A percentile compares a stretch with the other conserved stretches of the same genome.
These are phyloP conservation scores for Monosporascus sp. DNA, from an alignment of 2,329 filamentous ascomycete species.

Conservation along the genomic window DNA sequence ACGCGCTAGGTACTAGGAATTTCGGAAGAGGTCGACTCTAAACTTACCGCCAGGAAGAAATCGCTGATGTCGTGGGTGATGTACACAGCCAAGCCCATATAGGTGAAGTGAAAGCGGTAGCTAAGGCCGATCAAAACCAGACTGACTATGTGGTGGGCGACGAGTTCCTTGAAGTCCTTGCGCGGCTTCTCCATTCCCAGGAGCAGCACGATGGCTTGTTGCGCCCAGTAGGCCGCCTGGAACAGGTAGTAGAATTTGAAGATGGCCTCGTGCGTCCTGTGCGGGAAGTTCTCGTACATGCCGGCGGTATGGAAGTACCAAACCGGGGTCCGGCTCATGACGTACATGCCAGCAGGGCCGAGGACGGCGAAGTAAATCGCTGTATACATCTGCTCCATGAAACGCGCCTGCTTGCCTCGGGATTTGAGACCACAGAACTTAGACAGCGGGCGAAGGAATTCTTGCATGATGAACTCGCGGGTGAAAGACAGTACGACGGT, in stretches of 20 bases:
- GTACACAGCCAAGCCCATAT: constrained; percentile 90
- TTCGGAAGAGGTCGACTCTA: too few relatives aligned
- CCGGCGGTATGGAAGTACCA: constrained; percentile 92
- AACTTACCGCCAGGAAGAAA: constrained; percentile 84
- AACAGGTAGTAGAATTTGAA: constrained; percentile 98
- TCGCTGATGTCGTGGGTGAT: constrained; percentile 92
- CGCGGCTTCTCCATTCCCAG: constrained; percentile 86
- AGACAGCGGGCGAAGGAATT: constrained; percentile 73
- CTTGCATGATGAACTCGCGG: constrained; percentile 94
- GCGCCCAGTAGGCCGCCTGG: constrained; percentile 90
- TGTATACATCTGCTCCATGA: constrained; percentile 96
- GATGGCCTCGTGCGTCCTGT: constrained; percentile 68
- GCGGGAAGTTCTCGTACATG: constrained; percentile 88
- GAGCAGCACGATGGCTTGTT: constrained; percentile 84
- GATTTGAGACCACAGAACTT: constrained; percentile 62
- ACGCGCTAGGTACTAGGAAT: not conserved
- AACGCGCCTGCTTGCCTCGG: constrained; percentile 76
- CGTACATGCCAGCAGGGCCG: constrained; percentile 78
- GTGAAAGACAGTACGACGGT: constrained; percentile 86
- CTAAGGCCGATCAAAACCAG: constrained; percentile 76
- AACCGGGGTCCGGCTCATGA: constrained; percentile 85
- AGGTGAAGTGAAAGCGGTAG: constrained; percentile 95
- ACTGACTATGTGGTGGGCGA: constrained; percentile 87
- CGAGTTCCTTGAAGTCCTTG: constrained; percentile 92
- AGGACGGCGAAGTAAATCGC: constrained; percentile 83